phyloP scores from a whole-genome alignment of 2,329 filamentous ascomycete genomes.

The Fusarium mangiferae region DNA sequence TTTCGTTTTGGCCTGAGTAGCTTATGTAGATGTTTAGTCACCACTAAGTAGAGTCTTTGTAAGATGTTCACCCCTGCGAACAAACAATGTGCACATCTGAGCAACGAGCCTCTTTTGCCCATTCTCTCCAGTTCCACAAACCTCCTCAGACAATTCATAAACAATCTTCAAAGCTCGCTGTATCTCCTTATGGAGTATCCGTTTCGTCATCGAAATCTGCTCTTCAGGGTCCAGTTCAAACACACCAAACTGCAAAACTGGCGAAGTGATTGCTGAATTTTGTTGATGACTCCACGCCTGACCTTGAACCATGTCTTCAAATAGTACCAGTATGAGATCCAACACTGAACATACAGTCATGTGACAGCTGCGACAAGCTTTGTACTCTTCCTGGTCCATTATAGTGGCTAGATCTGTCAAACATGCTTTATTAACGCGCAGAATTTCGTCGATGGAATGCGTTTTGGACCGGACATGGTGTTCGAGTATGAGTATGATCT shows the following conservation, averaged over 20 bases:
- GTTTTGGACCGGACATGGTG: neutral
- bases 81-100: neutral
- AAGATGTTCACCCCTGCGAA: neutral
- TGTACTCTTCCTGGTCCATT: neutral
- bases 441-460: neutral
- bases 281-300: neutral
- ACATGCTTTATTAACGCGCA: neutral
- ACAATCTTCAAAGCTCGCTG: neutral
- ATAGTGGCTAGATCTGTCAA: neutral
- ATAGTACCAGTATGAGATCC: neutral
- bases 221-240: neutral
- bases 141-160: neutral
- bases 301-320: neutral
- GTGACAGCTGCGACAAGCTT: neutral
- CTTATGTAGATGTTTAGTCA: accelerated
- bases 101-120: neutral
- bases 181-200: neutral
- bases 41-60: neutral
- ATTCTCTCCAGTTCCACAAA: neutral
- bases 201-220: neutral
- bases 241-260: neutral
- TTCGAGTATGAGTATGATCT: neutral
- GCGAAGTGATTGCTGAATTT: neutral
- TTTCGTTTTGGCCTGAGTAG: neutral
- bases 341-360: neutral